Evolutionary conservation across 2,329 filamentous ascomycete species (phyloP).

Genomic region (Neospermospora avenae): DNA sequence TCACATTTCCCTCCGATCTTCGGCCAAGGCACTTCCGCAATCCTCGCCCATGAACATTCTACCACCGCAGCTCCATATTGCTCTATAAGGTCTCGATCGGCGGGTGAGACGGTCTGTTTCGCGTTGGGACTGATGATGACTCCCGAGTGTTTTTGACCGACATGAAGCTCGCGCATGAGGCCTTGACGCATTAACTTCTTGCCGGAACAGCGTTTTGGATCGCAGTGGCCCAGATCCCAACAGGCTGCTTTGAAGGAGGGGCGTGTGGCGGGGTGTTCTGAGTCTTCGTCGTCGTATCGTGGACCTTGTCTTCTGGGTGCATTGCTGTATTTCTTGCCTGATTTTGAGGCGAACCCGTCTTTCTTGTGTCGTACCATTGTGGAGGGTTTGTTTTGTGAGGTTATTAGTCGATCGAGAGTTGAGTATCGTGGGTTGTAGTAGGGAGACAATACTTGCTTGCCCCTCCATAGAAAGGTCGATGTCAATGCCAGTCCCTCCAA

Average conservation of each 20-base stretch:
- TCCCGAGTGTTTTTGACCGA: slow-evolving; percentile 88
- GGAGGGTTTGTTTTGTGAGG: slow-evolving; percentile 1
- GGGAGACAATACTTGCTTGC: too few relatives aligned
- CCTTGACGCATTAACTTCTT: slow-evolving; percentile 91
- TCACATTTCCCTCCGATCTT: slow-evolving; percentile 94
- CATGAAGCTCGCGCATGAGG: slow-evolving; percentile 86
- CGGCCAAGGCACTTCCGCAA: slow-evolving; percentile 84
- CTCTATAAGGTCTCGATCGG: slow-evolving; percentile 77
- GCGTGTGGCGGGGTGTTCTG: slow-evolving; percentile 38
- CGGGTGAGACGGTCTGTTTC: slow-evolving; percentile 77
- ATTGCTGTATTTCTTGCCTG: slow-evolving; percentile 66
- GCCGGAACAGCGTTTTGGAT: slow-evolving; percentile 92
- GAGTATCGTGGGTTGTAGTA: too few relatives aligned
- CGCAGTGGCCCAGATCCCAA: slow-evolving; percentile 97
- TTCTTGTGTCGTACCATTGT: slow-evolving; percentile 95
- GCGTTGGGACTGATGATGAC: slow-evolving; percentile 96
- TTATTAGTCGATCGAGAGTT: not conserved
- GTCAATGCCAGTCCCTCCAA: not conserved
- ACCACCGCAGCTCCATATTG: slow-evolving; percentile 92
- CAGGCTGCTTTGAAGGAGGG: slow-evolving; percentile 85
- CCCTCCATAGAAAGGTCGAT: too few relatives aligned
- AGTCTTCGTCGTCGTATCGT: slow-evolving; percentile 42
- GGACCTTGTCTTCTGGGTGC: slow-evolving; percentile 54
- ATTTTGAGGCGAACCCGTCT: slow-evolving; percentile 61
- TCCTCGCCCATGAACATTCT: slow-evolving; percentile 94